Conservation (phyloP, 805 yeast genomes). For the Schizosaccharomyces octosporus region DNA sequence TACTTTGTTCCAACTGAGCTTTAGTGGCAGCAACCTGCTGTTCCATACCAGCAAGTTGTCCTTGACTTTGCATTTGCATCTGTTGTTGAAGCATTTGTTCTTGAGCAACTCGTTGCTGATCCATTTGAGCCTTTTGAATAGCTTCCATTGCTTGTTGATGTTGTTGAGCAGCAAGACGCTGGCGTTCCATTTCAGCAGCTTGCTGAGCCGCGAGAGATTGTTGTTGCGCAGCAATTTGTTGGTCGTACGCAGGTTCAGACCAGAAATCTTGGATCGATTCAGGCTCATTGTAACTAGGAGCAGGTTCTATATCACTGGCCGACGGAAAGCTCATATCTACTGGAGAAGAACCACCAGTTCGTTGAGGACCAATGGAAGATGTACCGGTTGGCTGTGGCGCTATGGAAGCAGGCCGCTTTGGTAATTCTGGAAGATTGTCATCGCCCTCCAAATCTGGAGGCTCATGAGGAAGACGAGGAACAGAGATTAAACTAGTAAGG, state of each 20-base stretch:
- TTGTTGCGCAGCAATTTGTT: not conserved
- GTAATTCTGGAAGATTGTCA: conserved; percentile 16
- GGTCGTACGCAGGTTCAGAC: conserved; percentile 11
- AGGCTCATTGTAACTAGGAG: conserved; percentile 10
- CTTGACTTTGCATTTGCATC: conserved; percentile 48
- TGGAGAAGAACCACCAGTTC: not conserved
- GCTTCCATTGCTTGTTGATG: conserved; percentile 50
- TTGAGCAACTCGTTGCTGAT: conserved; percentile 44
- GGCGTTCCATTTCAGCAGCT: conserved; percentile 38
- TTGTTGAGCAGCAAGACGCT: conserved; percentile 39
- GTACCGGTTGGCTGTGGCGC: conserved; percentile 6
- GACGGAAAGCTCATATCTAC: not conserved
- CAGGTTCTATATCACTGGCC: not conserved
- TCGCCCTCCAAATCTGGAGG: conserved; percentile 35
- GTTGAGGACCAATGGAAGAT: conserved; percentile 9
- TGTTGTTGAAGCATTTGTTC: conserved; percentile 45
- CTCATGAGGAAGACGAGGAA: conserved; percentile 37
- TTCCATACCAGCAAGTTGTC: conserved; percentile 57
- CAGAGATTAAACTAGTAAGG: conserved; percentile 53
- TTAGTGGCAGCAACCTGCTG: conserved; percentile 51
- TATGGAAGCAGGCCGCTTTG: conserved; percentile 16
- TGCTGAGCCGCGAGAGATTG: conserved; percentile 22
- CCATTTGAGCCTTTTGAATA: conserved; percentile 46
- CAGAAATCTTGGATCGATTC: conserved; percentile 21
- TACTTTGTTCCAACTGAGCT: conserved; percentile 71